A percentile compares a stretch with the other conserved stretches of the same genome.
phyloP scores from a whole-genome alignment of 2,329 filamentous ascomycete species.

The Fusarium compactum region DNA sequence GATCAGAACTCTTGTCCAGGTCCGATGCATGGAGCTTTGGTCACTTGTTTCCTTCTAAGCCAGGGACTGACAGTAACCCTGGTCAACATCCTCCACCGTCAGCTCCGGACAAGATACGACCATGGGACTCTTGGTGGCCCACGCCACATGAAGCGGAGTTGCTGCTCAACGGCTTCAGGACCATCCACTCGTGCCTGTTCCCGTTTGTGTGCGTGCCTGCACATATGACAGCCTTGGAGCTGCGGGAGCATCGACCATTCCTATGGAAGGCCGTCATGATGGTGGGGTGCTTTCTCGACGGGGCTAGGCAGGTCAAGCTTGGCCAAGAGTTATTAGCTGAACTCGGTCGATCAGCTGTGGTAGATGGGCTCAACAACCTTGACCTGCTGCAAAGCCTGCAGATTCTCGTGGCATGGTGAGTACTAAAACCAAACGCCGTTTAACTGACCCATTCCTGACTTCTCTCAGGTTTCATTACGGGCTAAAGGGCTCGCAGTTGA shows the following conservation, averaged over 20 bases:
- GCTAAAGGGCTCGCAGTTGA: constrained; percentile 63
- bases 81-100: constrained; percentile 22
- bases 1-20: constrained; percentile 16
- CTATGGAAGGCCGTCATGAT: constrained; percentile 65
- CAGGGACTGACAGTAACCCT: constrained; percentile 13
- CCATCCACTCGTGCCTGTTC: constrained; percentile 53
- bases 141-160: constrained; percentile 55
- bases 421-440: background rate
- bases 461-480: constrained; percentile 60
- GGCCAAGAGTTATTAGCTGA: constrained; percentile 60
- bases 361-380: constrained; percentile 58
- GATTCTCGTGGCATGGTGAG: constrained; percentile 61
- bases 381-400: constrained; percentile 62
- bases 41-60: constrained; percentile 53
- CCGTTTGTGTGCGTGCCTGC: constrained; percentile 61
- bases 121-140: constrained; percentile 57
- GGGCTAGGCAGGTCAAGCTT: constrained; percentile 57
- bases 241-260: constrained; percentile 57
- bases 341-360: constrained; percentile 55
- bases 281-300: constrained; percentile 57
- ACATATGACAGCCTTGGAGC: constrained; percentile 51
- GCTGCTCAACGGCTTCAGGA: constrained; percentile 55
- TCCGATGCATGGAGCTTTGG: constrained; percentile 44
- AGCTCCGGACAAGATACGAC: constrained; percentile 24
- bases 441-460: constrained; percentile 22